Evolutionary conservation across 2,329 filamentous ascomycete species (phyloP).

Genomic region (Fusarium burgessii): DNA sequence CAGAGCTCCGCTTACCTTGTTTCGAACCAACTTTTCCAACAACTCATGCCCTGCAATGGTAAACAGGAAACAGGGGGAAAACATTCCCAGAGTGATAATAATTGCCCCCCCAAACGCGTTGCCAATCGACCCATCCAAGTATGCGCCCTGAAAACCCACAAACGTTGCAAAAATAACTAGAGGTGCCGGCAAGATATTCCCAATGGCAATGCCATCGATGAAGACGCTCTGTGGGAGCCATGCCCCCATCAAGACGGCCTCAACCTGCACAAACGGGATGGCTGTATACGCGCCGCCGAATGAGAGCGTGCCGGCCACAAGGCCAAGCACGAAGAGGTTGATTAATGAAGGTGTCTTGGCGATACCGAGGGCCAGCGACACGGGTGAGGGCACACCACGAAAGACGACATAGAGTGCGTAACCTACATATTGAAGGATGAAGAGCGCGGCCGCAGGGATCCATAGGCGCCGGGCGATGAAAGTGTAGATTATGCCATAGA

Average conservation of each 20-base stretch:
- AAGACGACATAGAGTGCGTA: neutral
- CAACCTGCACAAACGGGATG: neutral
- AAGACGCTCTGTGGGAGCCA: neutral
- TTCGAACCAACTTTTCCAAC: neutral
- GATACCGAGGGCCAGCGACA: neutral
- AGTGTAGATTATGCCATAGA: neutral
- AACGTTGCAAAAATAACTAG: neutral
- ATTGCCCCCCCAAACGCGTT: neutral
- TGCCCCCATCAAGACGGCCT: neutral
- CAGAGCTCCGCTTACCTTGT: neutral
- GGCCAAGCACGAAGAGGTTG: neutral
- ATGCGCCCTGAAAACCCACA: neutral
- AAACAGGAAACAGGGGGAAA: neutral
- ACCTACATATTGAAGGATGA: neutral
- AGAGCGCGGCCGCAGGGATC: neutral
- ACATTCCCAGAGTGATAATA: neutral
- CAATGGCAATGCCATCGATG: neutral
- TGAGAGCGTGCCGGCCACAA: neutral
- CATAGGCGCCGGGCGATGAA: neutral
- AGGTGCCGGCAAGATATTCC: neutral
- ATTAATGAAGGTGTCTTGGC: neutral
- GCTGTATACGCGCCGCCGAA: neutral
- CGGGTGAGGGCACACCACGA: neutral
- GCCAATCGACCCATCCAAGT: neutral
- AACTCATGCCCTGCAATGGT: neutral